Conservation (phyloP, 2,329 filamentous ascomycete species). For the Cryphonectria nitschkei region DNA sequence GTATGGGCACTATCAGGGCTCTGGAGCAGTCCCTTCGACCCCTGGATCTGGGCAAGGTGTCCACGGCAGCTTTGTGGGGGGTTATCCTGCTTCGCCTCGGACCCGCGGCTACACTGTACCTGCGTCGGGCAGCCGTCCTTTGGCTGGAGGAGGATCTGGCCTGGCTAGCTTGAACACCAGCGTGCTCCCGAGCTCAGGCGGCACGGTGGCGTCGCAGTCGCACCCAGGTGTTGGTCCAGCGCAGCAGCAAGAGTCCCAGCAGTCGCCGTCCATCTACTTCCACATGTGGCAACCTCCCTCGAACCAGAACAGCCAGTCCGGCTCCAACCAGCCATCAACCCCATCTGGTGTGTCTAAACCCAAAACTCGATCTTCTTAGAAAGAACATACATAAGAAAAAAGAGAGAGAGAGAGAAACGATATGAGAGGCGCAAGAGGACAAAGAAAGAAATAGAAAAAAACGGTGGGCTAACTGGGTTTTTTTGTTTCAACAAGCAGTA, state of each 20-base stretch:
- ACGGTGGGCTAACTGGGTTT: slow-evolving; percentile 45
- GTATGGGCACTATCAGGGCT: slow-evolving; percentile 47
- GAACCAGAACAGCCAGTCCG: slow-evolving; percentile 58
- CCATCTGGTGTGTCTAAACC: slow-evolving; percentile 72
- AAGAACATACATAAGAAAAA: slow-evolving; percentile 30
- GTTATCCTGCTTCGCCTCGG: slow-evolving; percentile 53
- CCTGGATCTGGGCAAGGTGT: slow-evolving; percentile 46
- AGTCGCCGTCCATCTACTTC: slow-evolving; percentile 81
- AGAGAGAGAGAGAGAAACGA: slow-evolving; percentile 28
- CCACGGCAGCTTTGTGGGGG: slow-evolving; percentile 44
- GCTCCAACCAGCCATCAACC: slow-evolving; percentile 69
- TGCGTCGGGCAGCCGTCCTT: slow-evolving; percentile 41
- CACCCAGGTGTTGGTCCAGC: slow-evolving; percentile 56
- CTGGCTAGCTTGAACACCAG: slow-evolving; percentile 52
- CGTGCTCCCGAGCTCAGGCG: slow-evolving; percentile 45
- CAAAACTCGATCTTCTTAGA: slow-evolving; percentile 46
- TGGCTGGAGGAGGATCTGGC: slow-evolving; percentile 41
- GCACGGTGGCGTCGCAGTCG: slow-evolving; percentile 47
- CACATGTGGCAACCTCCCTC: slow-evolving; percentile 90
- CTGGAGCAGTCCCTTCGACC: slow-evolving; percentile 47
- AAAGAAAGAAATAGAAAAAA: slow-evolving; percentile 30
- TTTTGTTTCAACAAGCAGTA: slow-evolving; percentile 57
- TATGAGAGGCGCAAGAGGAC: slow-evolving; percentile 31
- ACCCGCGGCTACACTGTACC: slow-evolving; percentile 55
- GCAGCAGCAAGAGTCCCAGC: slow-evolving; percentile 64